Evolutionary conservation across 495 filamentous ascomycete genomes (phyloP).

Genomic region (Penicillium roqueforti): DNA sequence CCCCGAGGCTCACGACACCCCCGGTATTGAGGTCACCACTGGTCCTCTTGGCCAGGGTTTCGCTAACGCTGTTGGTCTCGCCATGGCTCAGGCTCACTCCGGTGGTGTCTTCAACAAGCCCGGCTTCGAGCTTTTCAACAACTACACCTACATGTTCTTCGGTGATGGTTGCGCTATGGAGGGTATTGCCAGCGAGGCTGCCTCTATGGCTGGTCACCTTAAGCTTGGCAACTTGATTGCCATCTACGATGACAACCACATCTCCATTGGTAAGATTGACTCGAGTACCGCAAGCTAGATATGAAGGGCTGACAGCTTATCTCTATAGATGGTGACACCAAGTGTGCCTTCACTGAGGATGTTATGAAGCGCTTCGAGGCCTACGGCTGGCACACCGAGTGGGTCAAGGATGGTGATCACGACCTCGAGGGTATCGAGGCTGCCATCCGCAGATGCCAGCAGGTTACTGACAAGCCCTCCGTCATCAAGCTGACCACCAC

Average conservation of each 20-base stretch:
- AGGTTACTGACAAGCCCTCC: conserved; percentile 91
- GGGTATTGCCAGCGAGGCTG: conserved; percentile 91
- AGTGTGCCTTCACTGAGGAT: conserved; percentile 95
- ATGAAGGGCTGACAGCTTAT: conserved; percentile 9
- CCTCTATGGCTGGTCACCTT: conserved; percentile 88
- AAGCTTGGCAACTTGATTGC: conserved; percentile 96
- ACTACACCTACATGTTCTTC: conserved; percentile 95
- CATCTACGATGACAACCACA: conserved; percentile 98
- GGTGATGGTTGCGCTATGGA: conserved; percentile 99
- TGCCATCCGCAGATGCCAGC: conserved; percentile 78
- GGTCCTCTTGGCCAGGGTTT: conserved; percentile 96
- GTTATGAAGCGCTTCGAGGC: conserved; percentile 92
- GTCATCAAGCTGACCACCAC: conserved; percentile 97
- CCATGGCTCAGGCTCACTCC: conserved; percentile 89
- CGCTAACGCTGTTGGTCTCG: conserved; percentile 91
- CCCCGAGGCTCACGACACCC: conserved; percentile 93
- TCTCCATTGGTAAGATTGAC: conserved; percentile 67
- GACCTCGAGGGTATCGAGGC: conserved; percentile 85
- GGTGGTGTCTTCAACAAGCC: conserved; percentile 95
- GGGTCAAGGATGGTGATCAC: conserved; percentile 85
- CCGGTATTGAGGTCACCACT: conserved; percentile 96
- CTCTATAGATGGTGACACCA: conserved; percentile 79
- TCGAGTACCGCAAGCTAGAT: not conserved
- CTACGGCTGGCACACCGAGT: conserved; percentile 92
- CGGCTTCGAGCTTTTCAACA: conserved; percentile 84